Conservation (phyloP, 148 eudicot genomes). For the Vaccinium myrtillus region DNA sequence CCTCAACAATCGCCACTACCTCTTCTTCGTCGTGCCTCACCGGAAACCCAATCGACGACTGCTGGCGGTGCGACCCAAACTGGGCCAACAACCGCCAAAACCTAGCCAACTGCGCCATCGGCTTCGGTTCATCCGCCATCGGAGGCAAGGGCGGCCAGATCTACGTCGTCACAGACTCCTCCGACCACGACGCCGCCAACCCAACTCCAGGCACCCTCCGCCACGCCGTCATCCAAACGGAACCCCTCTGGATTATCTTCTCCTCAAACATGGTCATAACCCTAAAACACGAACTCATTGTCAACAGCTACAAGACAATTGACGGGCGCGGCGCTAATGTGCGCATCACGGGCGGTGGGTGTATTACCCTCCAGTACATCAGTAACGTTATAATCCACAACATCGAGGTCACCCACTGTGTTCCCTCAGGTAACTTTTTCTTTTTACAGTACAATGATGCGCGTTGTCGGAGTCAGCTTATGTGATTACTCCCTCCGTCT, state of each 20-base stretch:
- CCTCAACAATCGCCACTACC: not conserved
- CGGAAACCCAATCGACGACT: slow-evolving; percentile 68
- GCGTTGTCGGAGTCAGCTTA: no score
- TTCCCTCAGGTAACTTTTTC: slow-evolving; percentile 35
- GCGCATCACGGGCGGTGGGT: slow-evolving; percentile 65
- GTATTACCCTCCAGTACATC: slow-evolving; percentile 54
- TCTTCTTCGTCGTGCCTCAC: slow-evolving; percentile 33
- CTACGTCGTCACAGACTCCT: slow-evolving; percentile 60
- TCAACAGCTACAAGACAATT: slow-evolving; percentile 48
- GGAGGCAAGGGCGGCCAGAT: slow-evolving; percentile 64
- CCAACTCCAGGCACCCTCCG: slow-evolving; percentile 59
- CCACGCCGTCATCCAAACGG: slow-evolving; percentile 45
- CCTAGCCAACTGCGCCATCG: slow-evolving; percentile 57
- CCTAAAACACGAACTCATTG: slow-evolving; percentile 51
- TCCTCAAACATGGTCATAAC: slow-evolving; percentile 48
- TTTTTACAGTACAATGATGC: not conserved
- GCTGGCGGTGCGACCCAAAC: slow-evolving; percentile 63
- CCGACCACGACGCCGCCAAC: slow-evolving; percentile 53
- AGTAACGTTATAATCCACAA: slow-evolving; percentile 57
- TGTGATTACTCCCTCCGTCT: no score
- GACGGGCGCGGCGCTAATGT: slow-evolving; percentile 61
- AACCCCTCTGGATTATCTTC: slow-evolving; percentile 62
- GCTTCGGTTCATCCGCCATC: slow-evolving; percentile 45
- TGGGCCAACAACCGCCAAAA: slow-evolving; percentile 56
- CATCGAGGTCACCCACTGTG: slow-evolving; percentile 48